Conservation (phyloP, 2,329 filamentous ascomycete species). For the Curvularia eragrostidis region DNA sequence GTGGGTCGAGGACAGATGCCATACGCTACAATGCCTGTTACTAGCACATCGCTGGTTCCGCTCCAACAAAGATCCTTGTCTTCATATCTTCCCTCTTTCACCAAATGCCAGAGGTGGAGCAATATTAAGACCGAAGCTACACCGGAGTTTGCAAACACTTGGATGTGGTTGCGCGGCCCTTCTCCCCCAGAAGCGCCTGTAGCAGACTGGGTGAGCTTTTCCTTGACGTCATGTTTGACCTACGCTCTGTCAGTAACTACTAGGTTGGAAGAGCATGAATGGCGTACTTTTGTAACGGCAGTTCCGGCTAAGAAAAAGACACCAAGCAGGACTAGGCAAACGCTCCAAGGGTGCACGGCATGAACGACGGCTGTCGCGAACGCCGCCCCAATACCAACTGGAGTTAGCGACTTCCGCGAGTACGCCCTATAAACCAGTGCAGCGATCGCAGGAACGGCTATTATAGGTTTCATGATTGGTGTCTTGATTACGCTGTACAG, state of each 20-base stretch:
- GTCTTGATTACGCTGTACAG: conserved; percentile 14
- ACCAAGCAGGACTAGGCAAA: conserved; percentile 83
- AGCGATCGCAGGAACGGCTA: conserved; percentile 44
- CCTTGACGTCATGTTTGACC: conserved; percentile 88
- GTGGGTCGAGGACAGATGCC: not conserved
- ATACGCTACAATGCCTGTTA: conserved; percentile 58
- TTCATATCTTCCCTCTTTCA: conserved; percentile 43
- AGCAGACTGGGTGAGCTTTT: conserved; percentile 77
- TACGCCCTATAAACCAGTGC: conserved; percentile 51
- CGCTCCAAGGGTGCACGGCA: conserved; percentile 88
- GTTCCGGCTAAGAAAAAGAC: conserved; percentile 90
- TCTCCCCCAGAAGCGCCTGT: conserved; percentile 78
- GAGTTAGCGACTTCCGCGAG: conserved; percentile 70
- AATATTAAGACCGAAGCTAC: conserved; percentile 72
- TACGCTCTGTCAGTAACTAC: conserved; percentile 45
- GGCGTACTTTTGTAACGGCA: conserved; percentile 75
- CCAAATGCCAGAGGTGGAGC: conserved; percentile 57
- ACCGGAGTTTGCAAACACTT: conserved; percentile 88
- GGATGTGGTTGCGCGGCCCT: conserved; percentile 80
- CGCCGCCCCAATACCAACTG: conserved; percentile 74
- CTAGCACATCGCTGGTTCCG: conserved; percentile 49
- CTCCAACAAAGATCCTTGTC: conserved; percentile 50
- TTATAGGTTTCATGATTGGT: conserved; percentile 37
- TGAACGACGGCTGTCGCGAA: conserved; percentile 77
- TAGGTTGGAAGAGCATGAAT: not conserved